Conservation (phyloP, 441 rosid genomes). For the Viola pubescens region DNA sequence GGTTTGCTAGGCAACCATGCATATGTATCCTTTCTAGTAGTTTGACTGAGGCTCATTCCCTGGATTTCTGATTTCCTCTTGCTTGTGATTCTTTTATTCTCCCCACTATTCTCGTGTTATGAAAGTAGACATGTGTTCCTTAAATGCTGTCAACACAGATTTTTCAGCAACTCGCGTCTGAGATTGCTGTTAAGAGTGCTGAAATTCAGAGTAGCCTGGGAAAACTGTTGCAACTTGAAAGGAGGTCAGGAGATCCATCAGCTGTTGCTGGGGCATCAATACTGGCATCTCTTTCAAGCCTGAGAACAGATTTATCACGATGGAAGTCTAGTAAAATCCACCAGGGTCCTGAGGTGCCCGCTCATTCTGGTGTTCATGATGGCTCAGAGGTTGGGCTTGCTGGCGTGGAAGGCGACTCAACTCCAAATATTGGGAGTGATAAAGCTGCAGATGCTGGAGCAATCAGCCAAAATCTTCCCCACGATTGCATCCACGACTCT, state of each 20-base stretch:
- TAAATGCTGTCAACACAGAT: slow-evolving; percentile 36
- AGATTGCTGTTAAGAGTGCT: slow-evolving; percentile 40
- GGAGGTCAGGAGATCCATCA: slow-evolving; percentile 70
- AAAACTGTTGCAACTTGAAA: slow-evolving; percentile 49
- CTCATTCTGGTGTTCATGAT: slow-evolving; percentile 41
- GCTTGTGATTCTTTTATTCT: neutral
- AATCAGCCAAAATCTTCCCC: slow-evolving; percentile 37
- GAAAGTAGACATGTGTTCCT: slow-evolving; percentile 22
- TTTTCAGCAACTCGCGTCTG: slow-evolving; percentile 49
- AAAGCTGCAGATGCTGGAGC: slow-evolving; percentile 50
- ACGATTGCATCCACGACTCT: slow-evolving; percentile 49
- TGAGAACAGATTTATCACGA: slow-evolving; percentile 52
- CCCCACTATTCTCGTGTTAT: neutral
- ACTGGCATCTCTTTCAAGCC: slow-evolving; percentile 68
- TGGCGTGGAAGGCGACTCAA: slow-evolving; percentile 49
- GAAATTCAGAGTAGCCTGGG: slow-evolving; percentile 46
- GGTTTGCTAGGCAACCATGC: slow-evolving; percentile 65
- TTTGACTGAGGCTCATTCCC: slow-evolving; percentile 1
- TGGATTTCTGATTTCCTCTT: neutral
- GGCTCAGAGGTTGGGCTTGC: slow-evolving; percentile 44
- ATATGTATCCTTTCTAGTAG: slow-evolving; percentile 60
- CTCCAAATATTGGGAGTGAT: slow-evolving; percentile 35
- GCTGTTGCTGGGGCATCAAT: slow-evolving; percentile 72
- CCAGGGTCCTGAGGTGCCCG: slow-evolving; percentile 39
- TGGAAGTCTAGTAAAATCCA: slow-evolving; percentile 50